Base-by-base conservation (phyloP, 1,284 basidiomycete species). In the Marasmius oreades region DNA sequence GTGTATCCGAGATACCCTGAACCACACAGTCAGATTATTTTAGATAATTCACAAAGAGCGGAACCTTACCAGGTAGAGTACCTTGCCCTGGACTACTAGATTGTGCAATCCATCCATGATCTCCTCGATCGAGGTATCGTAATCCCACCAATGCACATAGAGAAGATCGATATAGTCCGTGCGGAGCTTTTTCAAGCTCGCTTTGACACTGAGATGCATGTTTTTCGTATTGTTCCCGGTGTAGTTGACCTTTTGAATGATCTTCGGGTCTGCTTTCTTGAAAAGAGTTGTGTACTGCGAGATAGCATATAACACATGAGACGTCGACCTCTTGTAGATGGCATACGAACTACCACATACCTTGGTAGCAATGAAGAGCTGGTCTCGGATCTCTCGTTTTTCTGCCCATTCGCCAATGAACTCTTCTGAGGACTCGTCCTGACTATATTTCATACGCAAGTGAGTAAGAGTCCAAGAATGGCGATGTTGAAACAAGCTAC, bases 141-240 rank as follows among this genome's bases (percentile, higher is more conserved):
- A 82, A 64, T 82, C 78, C 77, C 77, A 80, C 73, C 75, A 81
- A 65, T 82, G 81, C 14, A 82, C 65, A 66, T 83, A 84, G 26
- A 79, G 64, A 23, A 81, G 70, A 59, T 82, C 80, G 62, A 82
- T 75, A 60, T 83, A 86, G 37, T 66, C 63, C 11, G 84, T 85
- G 23, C 80, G 73, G 6, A 85, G 73, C 62, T 82, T 85, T 66
- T 79, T 78, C 55, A 85, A 71, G 22, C 78, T 79, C 1, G 64
- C 74, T 24, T 72, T 69, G 36, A 83, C 69, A 43, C 75, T 76
- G 36, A 77, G 43, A 53, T 75, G 72, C 57, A 84, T 55, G 0
- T 75, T 72, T 61, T 81, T 80, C 53, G 65, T 46, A 55, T 70
- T 75, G 66, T 84, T 85, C 1, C 82, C 83, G 3, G 62, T 63